Evolutionary conservation across 306 rosid species (phyloP).

Genomic region (Dalbergia cultrata): DNA sequence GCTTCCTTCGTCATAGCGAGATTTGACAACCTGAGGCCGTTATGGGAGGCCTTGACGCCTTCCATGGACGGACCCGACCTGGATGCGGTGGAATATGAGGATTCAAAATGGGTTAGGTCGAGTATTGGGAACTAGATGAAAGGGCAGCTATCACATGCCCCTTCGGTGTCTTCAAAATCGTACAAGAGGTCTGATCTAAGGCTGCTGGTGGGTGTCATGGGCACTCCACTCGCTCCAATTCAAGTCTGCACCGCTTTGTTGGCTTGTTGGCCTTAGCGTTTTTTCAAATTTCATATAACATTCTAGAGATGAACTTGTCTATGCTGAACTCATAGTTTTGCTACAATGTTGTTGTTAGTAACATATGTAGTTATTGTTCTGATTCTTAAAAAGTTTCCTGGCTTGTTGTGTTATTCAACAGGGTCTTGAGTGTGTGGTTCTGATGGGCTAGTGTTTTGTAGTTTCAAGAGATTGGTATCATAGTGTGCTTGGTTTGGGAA

Average conservation of each 20-base stretch:
- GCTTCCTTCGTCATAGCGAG: conserved; percentile 61
- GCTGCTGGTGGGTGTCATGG: conserved; percentile 93
- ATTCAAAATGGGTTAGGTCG: conserved; percentile 73
- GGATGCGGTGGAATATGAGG: conserved; percentile 69
- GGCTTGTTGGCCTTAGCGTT: too few relatives aligned
- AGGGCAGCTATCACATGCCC: conserved; percentile 82
- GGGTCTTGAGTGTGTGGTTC: neutral
- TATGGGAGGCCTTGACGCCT: conserved; percentile 79
- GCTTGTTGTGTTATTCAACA: neutral
- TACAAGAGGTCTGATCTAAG: conserved; percentile 92
- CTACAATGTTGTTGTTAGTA: conserved; percentile 8
- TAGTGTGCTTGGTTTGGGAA: too few relatives aligned
- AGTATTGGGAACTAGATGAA: conserved; percentile 92
- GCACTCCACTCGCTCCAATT: conserved; percentile 91
- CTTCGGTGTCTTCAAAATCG: conserved; percentile 63
- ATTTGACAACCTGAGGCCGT: conserved; percentile 82
- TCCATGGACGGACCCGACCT: conserved; percentile 92
- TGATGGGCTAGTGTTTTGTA: neutral
- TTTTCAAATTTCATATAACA: too few relatives aligned
- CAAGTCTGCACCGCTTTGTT: conserved; percentile 75
- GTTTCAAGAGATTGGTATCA: neutral
- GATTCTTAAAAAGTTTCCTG: neutral
- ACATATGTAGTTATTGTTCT: neutral
- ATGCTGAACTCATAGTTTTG: neutral
- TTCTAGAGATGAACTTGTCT: too few relatives aligned